Base-by-base conservation (phyloP, 2,329 filamentous ascomycete genomes). In the Cryphonectria naterciae region DNA sequence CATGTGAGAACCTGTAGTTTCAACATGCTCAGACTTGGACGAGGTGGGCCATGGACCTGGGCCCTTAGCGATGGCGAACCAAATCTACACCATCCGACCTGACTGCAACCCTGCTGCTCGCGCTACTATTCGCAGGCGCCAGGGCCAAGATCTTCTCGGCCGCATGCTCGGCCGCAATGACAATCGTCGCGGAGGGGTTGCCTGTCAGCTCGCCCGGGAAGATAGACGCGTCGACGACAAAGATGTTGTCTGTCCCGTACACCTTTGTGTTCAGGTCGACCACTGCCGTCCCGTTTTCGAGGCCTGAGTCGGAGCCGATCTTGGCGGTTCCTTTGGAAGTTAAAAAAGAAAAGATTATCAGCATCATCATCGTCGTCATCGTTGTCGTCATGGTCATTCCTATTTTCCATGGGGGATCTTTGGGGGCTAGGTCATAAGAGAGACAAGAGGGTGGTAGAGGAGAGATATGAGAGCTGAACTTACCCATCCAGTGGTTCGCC, bases 401-500 rank as follows among this genome's bases (percentile, higher is more conserved):
- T 39, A 39, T 39, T 11, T 39, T 39, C 2, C 37, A 39, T 13
- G 37, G 37, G 37, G 37, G 37, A 37, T 8, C 1, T 37, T 37
- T 10, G 37, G 39, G 41, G 41, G 41, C 41, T 43, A 17, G 41
- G 13, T 5, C 2, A 43, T 43, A 17, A 17, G 15, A 39, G 37
- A 39, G 10, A 28, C n/a, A 39, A 39, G 4, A 11, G 6, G 22
- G 37, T 52, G 6, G 46, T 32, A 39, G 8, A 22, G 10, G 5
- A n/a, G 19, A 28, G 28, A 2, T 58, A 3, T 32, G 54, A 35
- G 6, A 2, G 17, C 41, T 10, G 22, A 2, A 32, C 58, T 64
- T 28, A 69, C 68, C 72, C 69, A 73, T 73, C 72, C 72, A 73
- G 64, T 73, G 72, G 43, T 73, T 73, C 19, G 70, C 60, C 43